These are phyloP conservation scores for Leccinum arenicola DNA, from an alignment of 768 basidiomycete species.

Conservation along the genomic window DNA sequence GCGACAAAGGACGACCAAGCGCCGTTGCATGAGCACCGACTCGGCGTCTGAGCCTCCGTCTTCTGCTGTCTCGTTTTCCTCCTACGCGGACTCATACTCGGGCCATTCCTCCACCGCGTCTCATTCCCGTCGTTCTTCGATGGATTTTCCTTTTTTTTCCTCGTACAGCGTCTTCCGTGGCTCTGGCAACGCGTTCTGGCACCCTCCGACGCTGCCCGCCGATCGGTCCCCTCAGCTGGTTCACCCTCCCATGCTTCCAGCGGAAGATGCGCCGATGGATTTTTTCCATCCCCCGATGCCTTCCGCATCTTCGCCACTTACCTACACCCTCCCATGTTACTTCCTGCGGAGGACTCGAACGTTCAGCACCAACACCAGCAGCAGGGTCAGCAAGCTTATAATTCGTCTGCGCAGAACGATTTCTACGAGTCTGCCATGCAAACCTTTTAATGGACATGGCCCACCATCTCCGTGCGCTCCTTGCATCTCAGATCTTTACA, in stretches of 20 bases:
- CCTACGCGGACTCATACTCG: constrained; percentile 60
- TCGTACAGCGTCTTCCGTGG: no score
- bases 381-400: constrained; percentile 20
- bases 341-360: constrained; percentile 36
- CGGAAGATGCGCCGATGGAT: constrained; percentile 70
- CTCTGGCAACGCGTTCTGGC: no score
- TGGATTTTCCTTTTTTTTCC: constrained; percentile 51
- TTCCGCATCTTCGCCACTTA: constrained; percentile 53
- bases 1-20: constrained; percentile 49
- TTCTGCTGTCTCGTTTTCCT: constrained; percentile 62
- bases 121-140: constrained; percentile 59
- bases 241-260: constrained; percentile 56
- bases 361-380: constrained; percentile 23
- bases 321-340: constrained; percentile 55
- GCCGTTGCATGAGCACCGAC: constrained; percentile 67
- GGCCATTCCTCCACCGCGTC: constrained; percentile 54
- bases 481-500: constrained; percentile 7
- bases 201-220: no score
- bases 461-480: not conserved
- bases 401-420: constrained; percentile 21
- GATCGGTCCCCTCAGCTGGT: no score
- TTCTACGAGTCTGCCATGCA: constrained; percentile 36
- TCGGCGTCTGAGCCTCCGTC: constrained; percentile 52
- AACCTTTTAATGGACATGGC: constrained; percentile 23
- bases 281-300: constrained; percentile 62